A percentile compares a stretch with the other conserved stretches of the same genome.
Evolutionary conservation across 2,329 filamentous ascomycete species (phyloP).

Genomic region (Cladosporium oxysporum): DNA sequence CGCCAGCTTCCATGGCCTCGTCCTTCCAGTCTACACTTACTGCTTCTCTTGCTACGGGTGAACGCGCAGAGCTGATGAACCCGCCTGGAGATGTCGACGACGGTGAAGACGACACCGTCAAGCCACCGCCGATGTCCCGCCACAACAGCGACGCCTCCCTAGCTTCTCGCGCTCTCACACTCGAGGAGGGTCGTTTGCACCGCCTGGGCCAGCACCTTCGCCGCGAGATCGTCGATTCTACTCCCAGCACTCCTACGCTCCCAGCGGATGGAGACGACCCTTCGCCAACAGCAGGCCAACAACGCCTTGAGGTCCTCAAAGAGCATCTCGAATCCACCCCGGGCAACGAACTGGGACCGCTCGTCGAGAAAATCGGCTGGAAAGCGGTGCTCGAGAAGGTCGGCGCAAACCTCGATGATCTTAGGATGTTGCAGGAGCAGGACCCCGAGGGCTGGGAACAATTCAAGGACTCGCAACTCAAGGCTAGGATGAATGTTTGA

Average conservation of each 20-base stretch:
- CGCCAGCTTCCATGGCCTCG: constrained; percentile 17
- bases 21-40: constrained; percentile 25
- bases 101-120: constrained; percentile 39
- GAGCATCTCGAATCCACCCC: constrained; percentile 54
- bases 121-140: constrained; percentile 47
- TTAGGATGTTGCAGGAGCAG: constrained; percentile 58
- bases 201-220: constrained; percentile 67
- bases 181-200: constrained; percentile 71
- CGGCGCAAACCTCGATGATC: constrained; percentile 65
- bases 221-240: constrained; percentile 60
- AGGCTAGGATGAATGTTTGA: constrained; percentile 35
- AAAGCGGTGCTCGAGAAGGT: constrained; percentile 64
- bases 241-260: constrained; percentile 28
- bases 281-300: constrained; percentile 6
- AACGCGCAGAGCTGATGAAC: constrained; percentile 20
- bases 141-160: constrained; percentile 68
- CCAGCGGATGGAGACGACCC: constrained; percentile 19
- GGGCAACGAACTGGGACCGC: constrained; percentile 62
- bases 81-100: constrained; percentile 25
- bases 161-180: constrained; percentile 62
- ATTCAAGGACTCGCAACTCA: constrained; percentile 40
- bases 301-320: constrained; percentile 30
- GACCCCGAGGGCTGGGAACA: constrained; percentile 40
- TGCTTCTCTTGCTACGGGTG: not conserved
- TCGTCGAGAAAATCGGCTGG: constrained; percentile 60